A percentile compares a stretch with the other conserved stretches of the same genome.
Evolutionary conservation across 2,329 filamentous ascomycete species (phyloP).

Genomic region (Onygenales sp.): DNA sequence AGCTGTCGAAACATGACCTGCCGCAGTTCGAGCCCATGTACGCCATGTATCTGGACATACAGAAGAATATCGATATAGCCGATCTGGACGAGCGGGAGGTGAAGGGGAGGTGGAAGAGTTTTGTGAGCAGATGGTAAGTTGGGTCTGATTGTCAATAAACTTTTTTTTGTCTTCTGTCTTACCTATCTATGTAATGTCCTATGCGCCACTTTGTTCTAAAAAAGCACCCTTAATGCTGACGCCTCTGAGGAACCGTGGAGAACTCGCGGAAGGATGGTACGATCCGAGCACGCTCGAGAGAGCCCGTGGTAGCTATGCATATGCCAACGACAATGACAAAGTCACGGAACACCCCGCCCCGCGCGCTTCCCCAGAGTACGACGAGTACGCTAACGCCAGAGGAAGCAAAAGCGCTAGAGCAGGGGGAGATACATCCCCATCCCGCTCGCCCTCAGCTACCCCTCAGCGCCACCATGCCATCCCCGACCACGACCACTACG

Average conservation of each 20-base stretch:
- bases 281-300: constrained; percentile 61
- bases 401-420: background rate
- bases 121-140: constrained; percentile 70
- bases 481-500: constrained; percentile 13
- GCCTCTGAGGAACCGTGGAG: constrained; percentile 63
- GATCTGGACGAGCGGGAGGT: constrained; percentile 65
- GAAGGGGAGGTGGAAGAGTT: constrained; percentile 87
- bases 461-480: background rate
- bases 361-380: constrained; percentile 17
- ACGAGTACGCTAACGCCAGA: background rate
- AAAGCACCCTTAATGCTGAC: constrained; percentile 31
- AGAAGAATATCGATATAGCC: constrained; percentile 65
- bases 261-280: constrained; percentile 88
- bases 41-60: constrained; percentile 75
- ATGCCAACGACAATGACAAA: constrained; percentile 8
- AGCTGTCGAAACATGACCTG: constrained; percentile 62
- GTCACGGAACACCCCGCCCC: constrained; percentile 5
- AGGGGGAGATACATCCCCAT: background rate
- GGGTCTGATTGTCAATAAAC: constrained; percentile 4
- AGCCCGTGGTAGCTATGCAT: constrained; percentile 28
- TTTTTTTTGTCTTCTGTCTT: background rate
- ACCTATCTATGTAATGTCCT: background rate
- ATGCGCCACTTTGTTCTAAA: background rate
- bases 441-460: background rate
- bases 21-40: constrained; percentile 60